Percentiles rank a stretch among this genome's conserved stretches.
Evolutionary conservation across 2,329 filamentous ascomycete genomes (phyloP).

Genomic region (Trichoderma arundinaceum): DNA sequence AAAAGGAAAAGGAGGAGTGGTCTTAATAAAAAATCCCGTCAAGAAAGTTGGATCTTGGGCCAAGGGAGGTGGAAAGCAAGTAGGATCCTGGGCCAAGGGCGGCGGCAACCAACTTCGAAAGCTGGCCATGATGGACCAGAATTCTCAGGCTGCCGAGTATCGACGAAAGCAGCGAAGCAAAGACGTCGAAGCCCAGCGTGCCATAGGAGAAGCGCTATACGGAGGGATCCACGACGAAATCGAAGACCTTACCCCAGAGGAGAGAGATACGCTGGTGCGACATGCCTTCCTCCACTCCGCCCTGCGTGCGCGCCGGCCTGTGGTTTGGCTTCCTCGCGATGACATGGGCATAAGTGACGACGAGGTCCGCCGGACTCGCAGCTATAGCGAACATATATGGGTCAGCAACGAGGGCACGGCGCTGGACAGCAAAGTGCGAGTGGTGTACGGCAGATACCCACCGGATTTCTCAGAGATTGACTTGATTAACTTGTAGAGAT

Average conservation of each 20-base stretch:
- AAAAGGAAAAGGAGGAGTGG: conserved; percentile 30
- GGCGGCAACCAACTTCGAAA: conserved; percentile 57
- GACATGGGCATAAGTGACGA: conserved; percentile 90
- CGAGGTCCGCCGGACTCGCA: conserved; percentile 78
- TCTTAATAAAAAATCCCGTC: conserved; percentile 51
- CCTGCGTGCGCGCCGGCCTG: conserved; percentile 80
- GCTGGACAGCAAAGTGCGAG: conserved; percentile 79
- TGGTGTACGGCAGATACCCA: conserved; percentile 83
- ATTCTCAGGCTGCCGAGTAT: conserved; percentile 53
- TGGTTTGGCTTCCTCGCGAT: conserved; percentile 92
- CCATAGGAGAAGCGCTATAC: conserved; percentile 81
- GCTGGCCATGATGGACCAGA: conserved; percentile 45
- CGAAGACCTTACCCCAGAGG: conserved; percentile 88
- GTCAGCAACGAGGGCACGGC: conserved; percentile 93
- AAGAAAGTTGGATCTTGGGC: conserved; percentile 57
- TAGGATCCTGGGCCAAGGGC: conserved; percentile 46
- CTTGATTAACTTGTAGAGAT: conserved; percentile 74
- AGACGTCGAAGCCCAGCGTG: conserved; percentile 74
- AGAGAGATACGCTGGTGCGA: conserved; percentile 82
- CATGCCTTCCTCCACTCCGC: conserved; percentile 92
- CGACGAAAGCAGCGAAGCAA: conserved; percentile 56
- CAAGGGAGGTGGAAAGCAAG: conserved; percentile 40
- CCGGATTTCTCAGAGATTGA: conserved; percentile 90
- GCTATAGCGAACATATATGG: conserved; percentile 82
- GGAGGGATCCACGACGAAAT: conserved; percentile 89